phyloP scores from a whole-genome alignment of 1,139 yeast species.

The Spencermartinsiella ligniputridi region DNA sequence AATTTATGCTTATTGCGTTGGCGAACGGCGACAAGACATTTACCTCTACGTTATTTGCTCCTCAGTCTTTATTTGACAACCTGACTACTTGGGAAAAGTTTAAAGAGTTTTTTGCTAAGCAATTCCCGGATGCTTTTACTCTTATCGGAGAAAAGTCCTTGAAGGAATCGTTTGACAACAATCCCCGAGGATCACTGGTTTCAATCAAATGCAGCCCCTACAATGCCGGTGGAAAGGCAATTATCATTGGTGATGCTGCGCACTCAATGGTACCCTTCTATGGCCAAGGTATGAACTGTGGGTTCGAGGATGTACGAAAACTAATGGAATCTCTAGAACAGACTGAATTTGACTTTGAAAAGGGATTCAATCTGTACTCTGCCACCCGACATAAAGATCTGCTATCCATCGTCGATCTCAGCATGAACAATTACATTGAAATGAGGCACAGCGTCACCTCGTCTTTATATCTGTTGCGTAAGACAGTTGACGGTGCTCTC shows the following conservation, averaged over 20 bases:
- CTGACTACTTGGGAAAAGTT: slow-evolving; percentile 38
- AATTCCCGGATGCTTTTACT: slow-evolving; percentile 72
- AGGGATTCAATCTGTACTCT: slow-evolving; percentile 59
- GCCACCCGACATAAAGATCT: slow-evolving; percentile 58
- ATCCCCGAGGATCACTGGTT: slow-evolving; percentile 75
- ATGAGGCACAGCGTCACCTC: slow-evolving; percentile 83
- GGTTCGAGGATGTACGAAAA: slow-evolving; percentile 82
- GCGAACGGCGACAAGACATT: slow-evolving; percentile 84
- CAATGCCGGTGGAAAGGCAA: slow-evolving; percentile 57
- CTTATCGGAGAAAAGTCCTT: slow-evolving; percentile 61
- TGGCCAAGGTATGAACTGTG: slow-evolving; percentile 97
- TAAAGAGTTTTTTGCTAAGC: slow-evolving; percentile 46
- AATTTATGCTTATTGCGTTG: slow-evolving; percentile 84
- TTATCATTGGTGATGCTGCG: slow-evolving; percentile 88
- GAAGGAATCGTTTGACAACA: slow-evolving; percentile 46
- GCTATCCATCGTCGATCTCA: slow-evolving; percentile 69
- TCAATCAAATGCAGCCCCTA: slow-evolving; percentile 61
- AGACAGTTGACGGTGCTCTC: slow-evolving; percentile 61
- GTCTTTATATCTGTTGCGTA: slow-evolving; percentile 57
- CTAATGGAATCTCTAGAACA: slow-evolving; percentile 50
- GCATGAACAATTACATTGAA: slow-evolving; percentile 76
- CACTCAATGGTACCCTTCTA: slow-evolving; percentile 97
- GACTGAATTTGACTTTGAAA: slow-evolving; percentile 38
- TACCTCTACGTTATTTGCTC: slow-evolving; percentile 85
- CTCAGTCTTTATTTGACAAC: slow-evolving; percentile 63